These are phyloP conservation scores for Fraxinus baroniana DNA, from an alignment of 305 asterid genomes.

Conservation along the genomic window DNA sequence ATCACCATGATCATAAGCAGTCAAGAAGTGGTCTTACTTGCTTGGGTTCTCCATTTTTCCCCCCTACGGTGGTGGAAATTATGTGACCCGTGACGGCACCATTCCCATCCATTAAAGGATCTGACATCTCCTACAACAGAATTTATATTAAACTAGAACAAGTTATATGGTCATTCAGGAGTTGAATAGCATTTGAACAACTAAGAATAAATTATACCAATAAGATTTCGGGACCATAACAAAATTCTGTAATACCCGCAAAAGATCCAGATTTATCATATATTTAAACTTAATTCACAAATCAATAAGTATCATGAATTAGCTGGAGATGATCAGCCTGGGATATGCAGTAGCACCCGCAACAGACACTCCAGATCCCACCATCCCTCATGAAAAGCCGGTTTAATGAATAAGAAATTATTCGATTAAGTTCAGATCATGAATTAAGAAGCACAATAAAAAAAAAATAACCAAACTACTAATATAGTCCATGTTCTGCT, in stretches of 20 bases:
- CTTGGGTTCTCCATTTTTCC: conserved; percentile 95
- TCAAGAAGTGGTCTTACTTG: conserved; percentile 46
- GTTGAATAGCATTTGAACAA: conserved; percentile 2
- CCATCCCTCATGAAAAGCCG: neutral
- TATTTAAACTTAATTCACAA: neutral
- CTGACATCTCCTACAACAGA: conserved; percentile 64
- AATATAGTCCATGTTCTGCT: neutral
- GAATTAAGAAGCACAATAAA: neutral
- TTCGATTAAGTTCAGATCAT: conserved; percentile 11
- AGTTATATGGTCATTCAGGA: conserved; percentile 8
- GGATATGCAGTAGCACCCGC: neutral
- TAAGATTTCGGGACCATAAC: neutral
- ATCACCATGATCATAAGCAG: neutral
- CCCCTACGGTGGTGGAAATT: conserved; percentile 91
- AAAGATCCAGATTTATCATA: neutral
- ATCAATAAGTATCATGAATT: conserved; percentile 6
- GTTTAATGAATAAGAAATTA: neutral
- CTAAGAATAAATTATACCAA: conserved; percentile 1
- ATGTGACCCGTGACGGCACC: conserved; percentile 84
- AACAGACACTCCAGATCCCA: neutral
- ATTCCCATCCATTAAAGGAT: conserved; percentile 67
- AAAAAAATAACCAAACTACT: neutral
- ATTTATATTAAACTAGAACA: conserved; percentile 22
- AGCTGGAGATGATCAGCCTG: neutral
- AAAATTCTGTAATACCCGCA: neutral